These are phyloP conservation scores for Elongisporangium prolatum DNA, from an alignment of 352 stramenopile species.

Conservation along the genomic window DNA sequence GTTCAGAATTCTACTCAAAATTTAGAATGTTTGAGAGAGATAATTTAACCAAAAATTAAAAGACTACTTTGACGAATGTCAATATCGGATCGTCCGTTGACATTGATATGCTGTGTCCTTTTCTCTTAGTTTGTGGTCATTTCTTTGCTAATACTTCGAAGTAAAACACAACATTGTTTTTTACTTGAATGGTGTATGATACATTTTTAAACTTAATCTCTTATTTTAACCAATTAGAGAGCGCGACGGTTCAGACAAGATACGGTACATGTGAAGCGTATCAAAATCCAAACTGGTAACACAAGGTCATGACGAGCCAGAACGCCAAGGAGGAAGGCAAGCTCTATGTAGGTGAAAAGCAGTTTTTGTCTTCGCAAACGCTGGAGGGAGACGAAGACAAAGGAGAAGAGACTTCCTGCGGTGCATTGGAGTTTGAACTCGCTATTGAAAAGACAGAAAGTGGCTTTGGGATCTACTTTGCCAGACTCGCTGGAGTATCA, in stretches of 20 bases:
- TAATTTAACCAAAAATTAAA: too few species aligned
- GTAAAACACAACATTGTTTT: too few species aligned
- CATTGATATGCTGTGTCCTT: too few species aligned
- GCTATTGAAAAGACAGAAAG: conserved; percentile 28
- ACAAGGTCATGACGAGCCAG: neutral
- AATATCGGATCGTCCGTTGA: too few species aligned
- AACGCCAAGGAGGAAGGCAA: neutral
- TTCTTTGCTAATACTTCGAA: too few species aligned
- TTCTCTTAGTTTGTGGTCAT: too few species aligned
- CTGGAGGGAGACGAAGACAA: neutral
- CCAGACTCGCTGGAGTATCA: conserved; percentile 12
- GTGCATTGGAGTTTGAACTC: conserved; percentile 10
- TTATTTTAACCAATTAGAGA: conserved; percentile 12
- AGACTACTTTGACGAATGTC: too few species aligned
- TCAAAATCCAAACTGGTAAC: neutral
- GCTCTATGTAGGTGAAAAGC: neutral
- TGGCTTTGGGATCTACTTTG: conserved; percentile 42
- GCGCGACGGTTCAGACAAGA: neutral
- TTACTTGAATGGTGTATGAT: conserved; percentile 3
- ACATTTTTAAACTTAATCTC: neutral
- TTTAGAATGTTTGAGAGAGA: too few species aligned
- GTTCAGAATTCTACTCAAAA: too few species aligned
- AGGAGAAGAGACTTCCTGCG: neutral
- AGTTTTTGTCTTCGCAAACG: neutral
- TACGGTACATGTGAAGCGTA: neutral